These are phyloP conservation scores for Coccomyxa sp. DNA, from an alignment of 139 green algal species.

Conservation along the genomic window DNA sequence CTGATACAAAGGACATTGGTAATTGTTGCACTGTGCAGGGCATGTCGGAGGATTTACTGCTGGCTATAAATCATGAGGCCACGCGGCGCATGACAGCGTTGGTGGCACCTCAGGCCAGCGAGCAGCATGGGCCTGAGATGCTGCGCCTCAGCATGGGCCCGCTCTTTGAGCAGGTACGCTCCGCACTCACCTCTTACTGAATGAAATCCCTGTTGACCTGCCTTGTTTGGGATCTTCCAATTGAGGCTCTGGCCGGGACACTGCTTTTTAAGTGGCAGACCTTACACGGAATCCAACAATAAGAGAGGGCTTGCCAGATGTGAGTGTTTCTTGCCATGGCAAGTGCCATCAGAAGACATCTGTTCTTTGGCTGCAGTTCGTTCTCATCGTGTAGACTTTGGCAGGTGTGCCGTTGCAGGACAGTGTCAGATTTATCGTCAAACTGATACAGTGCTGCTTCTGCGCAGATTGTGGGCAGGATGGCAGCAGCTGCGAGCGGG, in stretches of 20 bases:
- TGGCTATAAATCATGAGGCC: constrained; percentile 26
- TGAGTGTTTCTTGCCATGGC: no score
- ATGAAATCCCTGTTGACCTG: no score
- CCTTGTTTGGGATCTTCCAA: not conserved
- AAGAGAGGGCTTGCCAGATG: no score
- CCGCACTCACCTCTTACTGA: no score
- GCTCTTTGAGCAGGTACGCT: constrained; percentile 35
- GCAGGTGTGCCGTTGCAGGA: not conserved
- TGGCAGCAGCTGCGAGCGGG: constrained; percentile 29
- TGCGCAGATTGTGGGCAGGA: constrained; percentile 43
- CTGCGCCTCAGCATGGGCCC: constrained; percentile 58
- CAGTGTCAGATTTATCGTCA: not conserved
- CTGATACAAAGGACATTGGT: no score
- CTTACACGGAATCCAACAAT: not conserved
- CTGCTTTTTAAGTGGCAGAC: not conserved
- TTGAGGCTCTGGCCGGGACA: not conserved
- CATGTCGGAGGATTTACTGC: constrained; percentile 16
- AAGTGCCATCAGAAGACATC: no score
- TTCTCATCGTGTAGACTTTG: not conserved
- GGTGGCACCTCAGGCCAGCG: constrained; percentile 30
- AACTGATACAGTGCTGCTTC: not conserved
- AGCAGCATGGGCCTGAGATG: constrained; percentile 33
- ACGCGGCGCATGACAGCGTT: constrained; percentile 51
- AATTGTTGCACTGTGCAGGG: not conserved
- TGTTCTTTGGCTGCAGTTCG: no score